Percentiles rank a stretch among this genome's conserved stretches.
phyloP scores from a whole-genome alignment of 2,329 filamentous ascomycete species.

The Aspergillus ochraceoroseus region DNA sequence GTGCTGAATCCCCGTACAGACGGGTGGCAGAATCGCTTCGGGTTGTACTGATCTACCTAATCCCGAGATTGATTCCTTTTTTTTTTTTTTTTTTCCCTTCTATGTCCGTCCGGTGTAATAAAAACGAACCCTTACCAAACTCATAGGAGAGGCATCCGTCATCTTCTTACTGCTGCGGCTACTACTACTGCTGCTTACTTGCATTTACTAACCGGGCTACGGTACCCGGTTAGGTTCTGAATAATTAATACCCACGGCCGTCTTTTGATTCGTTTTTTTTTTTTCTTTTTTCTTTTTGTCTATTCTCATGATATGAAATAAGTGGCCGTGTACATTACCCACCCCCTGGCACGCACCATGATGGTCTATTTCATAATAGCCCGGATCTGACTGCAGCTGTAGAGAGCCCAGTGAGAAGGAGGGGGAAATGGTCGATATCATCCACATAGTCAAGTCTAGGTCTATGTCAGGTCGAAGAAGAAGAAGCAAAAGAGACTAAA shows the following conservation, averaged over 20 bases:
- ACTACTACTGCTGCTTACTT: too few relatives aligned
- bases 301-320: not conserved
- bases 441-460: too few relatives aligned
- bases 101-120: too few relatives aligned
- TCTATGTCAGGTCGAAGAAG: too few relatives aligned
- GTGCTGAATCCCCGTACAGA: constrained; percentile 77
- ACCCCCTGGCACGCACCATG: too few relatives aligned
- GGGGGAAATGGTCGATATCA: not conserved
- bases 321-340: constrained; percentile 6
- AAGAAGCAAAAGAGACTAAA: constrained; percentile 1
- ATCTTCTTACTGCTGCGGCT: too few relatives aligned
- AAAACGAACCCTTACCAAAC: too few relatives aligned
- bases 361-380: not conserved
- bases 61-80: too few relatives aligned
- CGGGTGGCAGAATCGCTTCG: constrained; percentile 73
- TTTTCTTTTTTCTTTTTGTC: not conserved
- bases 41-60: constrained; percentile 64
- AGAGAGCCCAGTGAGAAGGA: too few relatives aligned
- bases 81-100: too few relatives aligned
- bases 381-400: not conserved
- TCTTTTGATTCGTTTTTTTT: not conserved
- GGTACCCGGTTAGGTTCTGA: constrained; percentile 13
- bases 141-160: too few relatives aligned
- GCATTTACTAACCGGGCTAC: too few relatives aligned
- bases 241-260: not conserved